These are phyloP conservation scores for Arabidopsis arenosa DNA, from an alignment of 345 rosid genomes.

Conservation along the genomic window DNA sequence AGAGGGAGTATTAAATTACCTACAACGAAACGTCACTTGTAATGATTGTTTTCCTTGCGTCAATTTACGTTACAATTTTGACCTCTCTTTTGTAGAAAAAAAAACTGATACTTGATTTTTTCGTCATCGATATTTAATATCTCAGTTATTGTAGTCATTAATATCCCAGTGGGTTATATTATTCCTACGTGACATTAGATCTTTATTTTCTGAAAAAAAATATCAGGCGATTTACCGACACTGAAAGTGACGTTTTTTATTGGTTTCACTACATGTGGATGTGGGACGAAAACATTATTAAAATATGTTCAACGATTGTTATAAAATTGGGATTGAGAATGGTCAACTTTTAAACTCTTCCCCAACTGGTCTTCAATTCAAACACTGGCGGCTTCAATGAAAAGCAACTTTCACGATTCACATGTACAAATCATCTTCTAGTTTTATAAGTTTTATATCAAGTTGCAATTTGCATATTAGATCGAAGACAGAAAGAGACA, in stretches of 20 bases:
- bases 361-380: constrained; percentile 7
- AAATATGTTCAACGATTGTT: constrained; percentile 4
- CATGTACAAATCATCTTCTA: constrained; percentile 5
- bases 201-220: neutral
- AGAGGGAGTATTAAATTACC: constrained; percentile 20
- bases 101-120: neutral
- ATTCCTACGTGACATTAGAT: neutral
- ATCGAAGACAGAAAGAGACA: neutral
- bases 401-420: constrained; percentile 25
- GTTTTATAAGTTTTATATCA: neutral
- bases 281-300: neutral
- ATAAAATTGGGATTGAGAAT: neutral
- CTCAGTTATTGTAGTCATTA: constrained; percentile 3
- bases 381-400: constrained; percentile 34
- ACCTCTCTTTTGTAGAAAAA: constrained; percentile 18
- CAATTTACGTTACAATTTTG: constrained; percentile 28
- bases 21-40: constrained; percentile 26
- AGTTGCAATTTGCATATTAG: constrained; percentile 12
- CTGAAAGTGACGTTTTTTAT: neutral
- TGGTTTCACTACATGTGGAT: neutral
- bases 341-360: constrained; percentile 27
- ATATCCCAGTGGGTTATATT: neutral
- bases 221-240: constrained; percentile 21
- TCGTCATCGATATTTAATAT: neutral
- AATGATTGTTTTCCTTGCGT: constrained; percentile 28